Percentiles rank a stretch among this genome's conserved stretches.
Conservation (phyloP, 83 land plant genomes). For the Picea abies region DNA sequence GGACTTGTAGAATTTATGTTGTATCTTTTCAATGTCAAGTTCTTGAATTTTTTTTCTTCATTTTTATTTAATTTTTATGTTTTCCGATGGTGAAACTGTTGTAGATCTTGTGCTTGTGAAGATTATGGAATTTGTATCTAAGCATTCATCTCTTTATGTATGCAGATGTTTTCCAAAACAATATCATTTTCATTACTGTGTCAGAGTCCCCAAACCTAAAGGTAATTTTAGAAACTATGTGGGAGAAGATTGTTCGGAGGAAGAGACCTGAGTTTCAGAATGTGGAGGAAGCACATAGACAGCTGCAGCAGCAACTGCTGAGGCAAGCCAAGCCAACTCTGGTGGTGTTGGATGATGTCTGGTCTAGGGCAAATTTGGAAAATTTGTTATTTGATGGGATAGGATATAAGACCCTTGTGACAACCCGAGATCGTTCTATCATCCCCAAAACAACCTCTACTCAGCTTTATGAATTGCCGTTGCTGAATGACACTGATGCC, state of each 20-base stretch:
- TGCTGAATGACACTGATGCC: background rate
- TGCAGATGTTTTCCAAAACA: background rate
- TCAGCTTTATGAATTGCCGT: background rate
- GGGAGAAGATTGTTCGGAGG: background rate
- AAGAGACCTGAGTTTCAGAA: background rate
- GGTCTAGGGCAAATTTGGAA: slow-evolving; percentile 1
- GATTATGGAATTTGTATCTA: too few species aligned
- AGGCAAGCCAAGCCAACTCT: background rate
- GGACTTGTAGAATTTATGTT: too few species aligned
- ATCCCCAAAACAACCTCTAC: background rate
- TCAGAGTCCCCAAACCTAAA: slow-evolving; percentile 7
- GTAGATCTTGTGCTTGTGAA: too few species aligned
- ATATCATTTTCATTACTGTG: background rate
- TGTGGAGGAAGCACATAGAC: background rate
- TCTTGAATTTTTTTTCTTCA: too few species aligned
- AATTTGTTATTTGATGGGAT: background rate
- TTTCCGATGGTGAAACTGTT: too few species aligned
- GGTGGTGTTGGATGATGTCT: slow-evolving; percentile 12
- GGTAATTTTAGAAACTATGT: background rate
- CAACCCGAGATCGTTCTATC: background rate
- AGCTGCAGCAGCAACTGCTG: background rate
- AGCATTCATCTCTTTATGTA: too few species aligned
- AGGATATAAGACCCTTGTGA: slow-evolving; percentile 8
- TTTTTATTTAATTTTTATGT: too few species aligned
- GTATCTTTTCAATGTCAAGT: too few species aligned